Base-by-base conservation (phyloP, 352 stramenopile species). In the Phytophthora meadii region DNA sequence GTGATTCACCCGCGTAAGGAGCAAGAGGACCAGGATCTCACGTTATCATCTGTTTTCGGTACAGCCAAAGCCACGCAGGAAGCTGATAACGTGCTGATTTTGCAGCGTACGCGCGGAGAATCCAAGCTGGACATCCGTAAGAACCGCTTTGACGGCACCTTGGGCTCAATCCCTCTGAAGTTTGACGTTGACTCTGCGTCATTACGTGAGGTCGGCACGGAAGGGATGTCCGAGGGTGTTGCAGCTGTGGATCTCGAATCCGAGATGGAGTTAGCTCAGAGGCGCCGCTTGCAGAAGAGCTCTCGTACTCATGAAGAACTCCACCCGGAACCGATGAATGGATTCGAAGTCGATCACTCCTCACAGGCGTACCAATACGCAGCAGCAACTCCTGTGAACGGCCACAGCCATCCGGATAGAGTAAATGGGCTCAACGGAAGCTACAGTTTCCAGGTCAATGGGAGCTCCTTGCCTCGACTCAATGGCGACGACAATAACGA, bases 1-100 rank as follows among this genome's bases (percentile, higher is more conserved):
- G 98, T 99, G 27, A 98, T 99, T 55, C 98, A 99, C 60, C 98
- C 98, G 11, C 89, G 97, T 30, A 99, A 99, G 70, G 98, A 99
- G 82, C 93, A 98, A 44, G 96, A 99, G 58, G 88, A 96, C 32
- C 58, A 85, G 12, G 81, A 92, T 37, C 77, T 99, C 46, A 97
- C 88, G 36, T 94, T 99, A 27, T 96, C 87, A 17, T 99, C 93
- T 4, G 95, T 99, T 49, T 99, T 98, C 63, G 98, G 98, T 48
- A 98, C 95, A 19, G 98, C 97, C 36, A 99, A 99, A 73, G 97
- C 97, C 9, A 99, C 98, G 2, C 98, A 99, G 81, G 98, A 99
- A 82, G 98, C 97, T 9, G 98, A 99, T 74, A 99, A 98, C 48
- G 97, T 99, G 17, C 72, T 99, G n/a, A 99, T 99, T 53, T 70